Evolutionary conservation across 2,329 filamentous ascomycete genomes (phyloP).

Genomic region (Ophiostoma ulmi): DNA sequence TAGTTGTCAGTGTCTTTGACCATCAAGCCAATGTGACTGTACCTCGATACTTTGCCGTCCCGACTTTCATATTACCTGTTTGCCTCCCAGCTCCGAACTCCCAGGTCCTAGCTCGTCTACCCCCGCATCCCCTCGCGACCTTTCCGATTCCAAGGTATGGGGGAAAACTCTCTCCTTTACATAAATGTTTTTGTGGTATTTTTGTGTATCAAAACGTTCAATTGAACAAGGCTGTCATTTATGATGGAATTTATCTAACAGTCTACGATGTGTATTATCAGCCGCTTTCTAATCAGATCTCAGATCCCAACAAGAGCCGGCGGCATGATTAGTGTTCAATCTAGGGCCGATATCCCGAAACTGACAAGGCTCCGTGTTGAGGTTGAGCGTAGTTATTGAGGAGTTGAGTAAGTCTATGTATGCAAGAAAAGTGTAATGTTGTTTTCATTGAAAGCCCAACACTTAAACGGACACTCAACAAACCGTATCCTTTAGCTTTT

Average conservation of each 20-base stretch:
- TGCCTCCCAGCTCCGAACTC: background rate
- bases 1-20: constrained; percentile 1
- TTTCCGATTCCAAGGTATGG: constrained; percentile 1
- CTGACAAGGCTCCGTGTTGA: constrained; percentile 5
- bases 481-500: background rate
- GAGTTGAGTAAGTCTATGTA: background rate
- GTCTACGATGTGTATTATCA: background rate
- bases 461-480: background rate
- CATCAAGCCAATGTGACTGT: background rate
- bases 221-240: background rate
- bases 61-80: background rate
- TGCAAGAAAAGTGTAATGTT: background rate
- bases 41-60: background rate
- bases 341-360: background rate
- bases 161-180: constrained; percentile 13
- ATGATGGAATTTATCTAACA: background rate
- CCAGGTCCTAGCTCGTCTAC: background rate
- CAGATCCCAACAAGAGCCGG: constrained; percentile 9
- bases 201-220: background rate
- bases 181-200: background rate
- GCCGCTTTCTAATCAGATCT: background rate
- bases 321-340: background rate
- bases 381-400: background rate
- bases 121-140: constrained; percentile 12
- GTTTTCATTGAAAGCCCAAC: background rate